Conservation (phyloP, 768 basidiomycete species). For the Tylopilus rubrobrunneus region DNA sequence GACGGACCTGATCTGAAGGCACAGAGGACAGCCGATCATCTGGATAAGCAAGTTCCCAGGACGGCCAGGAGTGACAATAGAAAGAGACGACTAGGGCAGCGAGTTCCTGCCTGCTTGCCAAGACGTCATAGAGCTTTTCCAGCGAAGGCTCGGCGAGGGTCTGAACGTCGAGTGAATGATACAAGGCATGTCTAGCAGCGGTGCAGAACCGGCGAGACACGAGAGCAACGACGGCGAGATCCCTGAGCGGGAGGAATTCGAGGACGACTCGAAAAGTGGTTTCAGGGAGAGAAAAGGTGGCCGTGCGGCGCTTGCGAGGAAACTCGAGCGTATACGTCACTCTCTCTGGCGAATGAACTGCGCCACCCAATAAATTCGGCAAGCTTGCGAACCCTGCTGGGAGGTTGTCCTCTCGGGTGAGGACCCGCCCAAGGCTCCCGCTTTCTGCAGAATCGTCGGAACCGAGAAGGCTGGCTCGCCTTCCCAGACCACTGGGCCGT, state of each 20-base stretch:
- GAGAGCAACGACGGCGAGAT: conserved; percentile 21
- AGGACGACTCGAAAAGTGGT: conserved; percentile 20
- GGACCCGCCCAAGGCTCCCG: conserved; percentile 1
- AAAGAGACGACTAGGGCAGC: conserved; percentile 24
- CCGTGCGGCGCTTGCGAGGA: background rate
- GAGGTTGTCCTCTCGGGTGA: background rate
- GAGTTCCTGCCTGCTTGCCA: conserved; percentile 20
- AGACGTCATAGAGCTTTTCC: conserved; percentile 16
- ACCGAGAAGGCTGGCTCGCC: conserved; percentile 27
- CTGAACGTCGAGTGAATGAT: conserved; percentile 21
- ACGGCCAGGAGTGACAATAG: conserved; percentile 22
- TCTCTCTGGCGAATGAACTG: conserved; percentile 1
- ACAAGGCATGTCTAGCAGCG: conserved; percentile 20
- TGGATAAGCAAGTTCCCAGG: conserved; percentile 4
- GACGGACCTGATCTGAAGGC: conserved; percentile 18
- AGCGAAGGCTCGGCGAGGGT: conserved; percentile 8
- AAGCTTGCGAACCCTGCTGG: conserved; percentile 13
- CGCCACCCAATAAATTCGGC: conserved; percentile 19
- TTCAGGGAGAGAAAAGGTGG: conserved; percentile 12
- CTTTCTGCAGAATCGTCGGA: conserved; percentile 11
- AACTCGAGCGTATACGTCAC: background rate
- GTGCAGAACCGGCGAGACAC: conserved; percentile 22
- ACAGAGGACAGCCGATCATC: conserved; percentile 6
- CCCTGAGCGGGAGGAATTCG: conserved; percentile 15
- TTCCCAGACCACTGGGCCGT: conserved; percentile 29